A percentile compares a stretch with the other conserved stretches of the same genome.
Conservation (phyloP, 208 protist species). For the Trypanosoma theileri region DNA sequence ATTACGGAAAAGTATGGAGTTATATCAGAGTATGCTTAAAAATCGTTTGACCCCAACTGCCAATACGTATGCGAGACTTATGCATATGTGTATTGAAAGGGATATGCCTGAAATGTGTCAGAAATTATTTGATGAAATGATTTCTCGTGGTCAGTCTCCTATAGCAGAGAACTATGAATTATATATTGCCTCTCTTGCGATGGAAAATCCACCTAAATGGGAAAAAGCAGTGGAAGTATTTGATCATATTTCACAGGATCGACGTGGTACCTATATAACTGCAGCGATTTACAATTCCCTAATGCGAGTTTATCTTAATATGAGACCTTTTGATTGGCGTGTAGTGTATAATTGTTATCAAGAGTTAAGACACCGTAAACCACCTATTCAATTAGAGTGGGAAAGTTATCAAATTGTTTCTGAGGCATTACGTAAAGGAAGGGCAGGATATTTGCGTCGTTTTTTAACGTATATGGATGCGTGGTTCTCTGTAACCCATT, state of each 20-base stretch:
- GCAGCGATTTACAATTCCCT: conserved; percentile 85
- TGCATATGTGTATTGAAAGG: conserved; percentile 77
- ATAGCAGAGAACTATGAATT: conserved; percentile 68
- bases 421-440: conserved; percentile 63
- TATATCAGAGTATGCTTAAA: conserved; percentile 65
- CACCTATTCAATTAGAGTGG: conserved; percentile 74
- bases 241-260: conserved; percentile 69
- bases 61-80: conserved; percentile 69
- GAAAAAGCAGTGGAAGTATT: conserved; percentile 77
- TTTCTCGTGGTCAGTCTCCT: conserved; percentile 56
- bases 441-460: conserved; percentile 64
- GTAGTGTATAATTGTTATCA: conserved; percentile 90
- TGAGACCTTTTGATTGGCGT: conserved; percentile 88
- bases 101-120: conserved; percentile 62
- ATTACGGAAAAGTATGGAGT: conserved; percentile 74
- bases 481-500: conserved; percentile 69
- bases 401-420: conserved; percentile 74
- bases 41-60: conserved; percentile 64
- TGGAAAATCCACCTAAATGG: conserved; percentile 79
- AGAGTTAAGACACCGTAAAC: conserved; percentile 68
- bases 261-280: conserved; percentile 35
- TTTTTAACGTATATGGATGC: conserved; percentile 77
- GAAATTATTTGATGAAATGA: conserved; percentile 72
- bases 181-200: conserved; percentile 67
- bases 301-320: conserved; percentile 87